Conservation (phyloP, 78 protist genomes). For the Protostelium mycophagum region DNA sequence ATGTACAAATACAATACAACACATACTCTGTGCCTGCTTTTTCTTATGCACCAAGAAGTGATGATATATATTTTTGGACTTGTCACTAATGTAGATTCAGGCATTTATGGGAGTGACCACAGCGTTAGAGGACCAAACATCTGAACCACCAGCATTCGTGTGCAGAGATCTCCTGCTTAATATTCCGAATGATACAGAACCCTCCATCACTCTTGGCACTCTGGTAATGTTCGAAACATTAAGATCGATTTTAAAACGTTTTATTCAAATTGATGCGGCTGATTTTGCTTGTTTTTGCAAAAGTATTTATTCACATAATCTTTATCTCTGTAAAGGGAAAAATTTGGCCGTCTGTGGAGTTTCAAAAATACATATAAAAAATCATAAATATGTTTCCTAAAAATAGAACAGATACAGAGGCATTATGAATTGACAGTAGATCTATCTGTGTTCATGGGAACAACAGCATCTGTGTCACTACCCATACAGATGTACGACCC, state of each 20-base stretch:
- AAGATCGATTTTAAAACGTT: too few relatives aligned
- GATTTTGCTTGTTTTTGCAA: too few relatives aligned
- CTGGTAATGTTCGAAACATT: too few relatives aligned
- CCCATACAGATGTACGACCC: slow-evolving; percentile 2
- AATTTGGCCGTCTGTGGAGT: background rate
- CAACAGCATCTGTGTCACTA: background rate
- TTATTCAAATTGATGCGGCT: too few relatives aligned
- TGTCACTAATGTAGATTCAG: too few relatives aligned
- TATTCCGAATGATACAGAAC: background rate
- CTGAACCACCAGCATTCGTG: background rate
- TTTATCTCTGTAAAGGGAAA: too few relatives aligned
- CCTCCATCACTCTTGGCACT: background rate
- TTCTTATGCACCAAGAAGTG: too few relatives aligned
- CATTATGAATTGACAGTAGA: background rate
- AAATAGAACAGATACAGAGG: background rate
- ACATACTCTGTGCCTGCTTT: too few relatives aligned
- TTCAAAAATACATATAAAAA: background rate
- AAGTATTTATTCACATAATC: background rate
- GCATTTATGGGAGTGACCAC: background rate
- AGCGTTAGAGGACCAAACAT: background rate
- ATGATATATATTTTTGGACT: too few relatives aligned
- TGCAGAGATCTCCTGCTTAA: background rate
- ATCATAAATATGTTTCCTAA: background rate
- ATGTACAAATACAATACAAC: too few relatives aligned
- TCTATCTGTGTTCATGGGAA: background rate